Evolutionary conservation across 2,329 filamentous ascomycete species (phyloP), one percentile per base, ranked within the genome.

Genomic region (Aspergillus ibericus): DNA sequence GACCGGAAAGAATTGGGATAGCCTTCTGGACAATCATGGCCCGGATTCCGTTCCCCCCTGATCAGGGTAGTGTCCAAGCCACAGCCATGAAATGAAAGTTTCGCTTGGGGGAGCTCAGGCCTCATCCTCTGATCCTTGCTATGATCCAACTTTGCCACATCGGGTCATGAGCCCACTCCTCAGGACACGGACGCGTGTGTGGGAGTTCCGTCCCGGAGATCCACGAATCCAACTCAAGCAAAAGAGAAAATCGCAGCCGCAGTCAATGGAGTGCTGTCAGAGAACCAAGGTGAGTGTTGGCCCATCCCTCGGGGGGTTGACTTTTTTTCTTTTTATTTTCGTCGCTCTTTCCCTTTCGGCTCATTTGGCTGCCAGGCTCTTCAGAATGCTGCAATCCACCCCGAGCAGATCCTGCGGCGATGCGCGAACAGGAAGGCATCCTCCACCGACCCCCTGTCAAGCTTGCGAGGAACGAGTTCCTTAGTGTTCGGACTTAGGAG

Each of bases 51-150:
- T 51, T 18, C 29, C n/a, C 25, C 50, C 40, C n/a, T 42, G 22
- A 53, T 53, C 38, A 42, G 38, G 51, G 40, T 22, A 44, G 36
- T 25, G 36, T 34, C 36, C 27, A 44, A 53, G 51, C 51, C 51
- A 53, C 51, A 53, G 27, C 22, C 16, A 44, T 29, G 36, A 55
- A 47, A 27, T 50, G 46, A 55, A 55, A 44, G 44, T 48, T 48
- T 48, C 35, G 53, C 44, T 49, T 44, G 44, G 34, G 40, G 27
- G 51, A 59, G 61, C 61, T 63, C 61, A 63, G 61, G 61, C 61
- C 61, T 56, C 61, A 60, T 53, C 36, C 53, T 48, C 44, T 29
- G 36, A 42, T 42, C 51, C 36, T 42, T 42, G 51, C 22, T 22
- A 53, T 53, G 51, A 53, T 53, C 36, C 51, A 40, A 53, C 51